Percentiles rank a stretch among this genome's conserved stretches.
Conservation (phyloP, 1,139 yeast genomes). For the Scheffersomyces insectosa region DNA sequence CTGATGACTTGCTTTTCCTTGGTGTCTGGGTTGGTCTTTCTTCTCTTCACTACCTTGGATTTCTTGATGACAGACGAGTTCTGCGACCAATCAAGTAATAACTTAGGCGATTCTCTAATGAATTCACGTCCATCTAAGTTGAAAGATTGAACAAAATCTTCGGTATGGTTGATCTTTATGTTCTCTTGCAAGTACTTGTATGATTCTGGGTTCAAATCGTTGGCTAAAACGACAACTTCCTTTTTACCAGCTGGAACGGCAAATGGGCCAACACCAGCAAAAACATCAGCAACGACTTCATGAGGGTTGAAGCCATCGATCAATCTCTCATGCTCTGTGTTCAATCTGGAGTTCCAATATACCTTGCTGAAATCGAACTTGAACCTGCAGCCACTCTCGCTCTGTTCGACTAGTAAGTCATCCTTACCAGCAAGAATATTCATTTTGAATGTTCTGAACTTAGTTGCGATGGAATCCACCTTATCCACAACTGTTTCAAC, state of each 20-base stretch:
- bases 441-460: conserved; percentile 91
- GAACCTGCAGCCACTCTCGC: conserved; percentile 84
- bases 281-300: conserved; percentile 87
- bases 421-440: conserved; percentile 84
- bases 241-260: conserved; percentile 95
- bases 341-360: conserved; percentile 95
- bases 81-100: conserved; percentile 45
- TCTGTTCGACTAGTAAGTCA: conserved; percentile 79
- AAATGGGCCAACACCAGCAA: conserved; percentile 99
- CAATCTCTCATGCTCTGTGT: conserved; percentile 88
- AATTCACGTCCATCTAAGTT: conserved; percentile 85
- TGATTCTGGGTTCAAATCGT: conserved; percentile 90
- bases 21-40: conserved; percentile 28
- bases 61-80: conserved; percentile 25
- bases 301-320: conserved; percentile 59
- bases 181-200: conserved; percentile 69
- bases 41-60: conserved; percentile 29
- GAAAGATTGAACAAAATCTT: conserved; percentile 57
- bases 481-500: conserved; percentile 94
- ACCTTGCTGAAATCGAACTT: conserved; percentile 89
- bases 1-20: conserved; percentile 19
- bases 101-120: conserved; percentile 59
- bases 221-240: conserved; percentile 77
- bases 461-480: conserved; percentile 80
- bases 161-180: conserved; percentile 63